phyloP scores from a whole-genome alignment of 2,329 filamentous ascomycete species.

The Pyricularia grisea region DNA sequence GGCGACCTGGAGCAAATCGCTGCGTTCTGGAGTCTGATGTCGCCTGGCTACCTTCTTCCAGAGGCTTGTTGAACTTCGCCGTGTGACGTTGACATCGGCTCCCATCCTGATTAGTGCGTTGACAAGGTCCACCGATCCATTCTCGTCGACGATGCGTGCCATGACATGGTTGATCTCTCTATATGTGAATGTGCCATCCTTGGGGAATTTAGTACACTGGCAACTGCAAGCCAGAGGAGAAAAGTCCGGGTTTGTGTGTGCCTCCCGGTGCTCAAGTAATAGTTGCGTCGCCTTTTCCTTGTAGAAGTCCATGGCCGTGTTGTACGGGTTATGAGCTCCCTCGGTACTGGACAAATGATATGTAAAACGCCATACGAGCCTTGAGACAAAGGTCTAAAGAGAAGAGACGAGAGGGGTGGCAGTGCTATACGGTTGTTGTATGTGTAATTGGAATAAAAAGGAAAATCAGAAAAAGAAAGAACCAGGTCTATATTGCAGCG shows the following conservation, averaged over 20 bases:
- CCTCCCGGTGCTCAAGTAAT: conserved; percentile 4
- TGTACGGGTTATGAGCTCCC: background rate
- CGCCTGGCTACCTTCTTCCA: conserved; percentile 14
- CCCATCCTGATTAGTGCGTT: conserved; percentile 15
- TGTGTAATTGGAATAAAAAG: background rate
- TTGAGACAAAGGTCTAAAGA: background rate
- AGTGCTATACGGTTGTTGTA: background rate
- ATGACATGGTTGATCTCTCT: conserved; percentile 16
- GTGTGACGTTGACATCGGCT: conserved; percentile 16
- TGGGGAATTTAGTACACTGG: conserved; percentile 24
- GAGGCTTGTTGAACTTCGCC: conserved; percentile 10
- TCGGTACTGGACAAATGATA: background rate
- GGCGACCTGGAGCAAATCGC: conserved; percentile 15
- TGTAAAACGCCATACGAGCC: background rate
- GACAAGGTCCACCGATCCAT: conserved; percentile 15
- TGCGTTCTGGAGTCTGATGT: conserved; percentile 13
- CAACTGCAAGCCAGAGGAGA: conserved; percentile 4
- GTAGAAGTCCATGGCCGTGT: conserved; percentile 1
- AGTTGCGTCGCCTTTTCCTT: conserved; percentile 5
- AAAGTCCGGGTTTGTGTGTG: conserved; percentile 1
- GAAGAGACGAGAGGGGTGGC: background rate
- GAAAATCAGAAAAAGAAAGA: background rate
- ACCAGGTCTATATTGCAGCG: background rate
- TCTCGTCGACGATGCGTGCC: conserved; percentile 14
- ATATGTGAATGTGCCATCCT: conserved; percentile 11